Conservation (phyloP, 331 rosid species). For the Acacia pycnantha region DNA sequence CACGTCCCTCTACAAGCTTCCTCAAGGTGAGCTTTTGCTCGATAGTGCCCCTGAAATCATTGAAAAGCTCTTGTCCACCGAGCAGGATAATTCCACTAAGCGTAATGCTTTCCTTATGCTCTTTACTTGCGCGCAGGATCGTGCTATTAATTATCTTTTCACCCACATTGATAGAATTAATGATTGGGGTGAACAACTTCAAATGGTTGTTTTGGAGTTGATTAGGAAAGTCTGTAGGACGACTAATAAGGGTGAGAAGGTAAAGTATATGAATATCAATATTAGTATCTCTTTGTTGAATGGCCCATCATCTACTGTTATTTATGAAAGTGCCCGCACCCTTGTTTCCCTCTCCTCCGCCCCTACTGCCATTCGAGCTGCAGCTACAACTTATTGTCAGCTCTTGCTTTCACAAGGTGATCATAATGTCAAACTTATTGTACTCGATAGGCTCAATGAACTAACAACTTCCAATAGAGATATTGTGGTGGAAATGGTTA, state of each 20-base stretch:
- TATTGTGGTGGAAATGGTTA: constrained; percentile 83
- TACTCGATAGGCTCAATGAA: constrained; percentile 83
- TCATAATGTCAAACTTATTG: constrained; percentile 88
- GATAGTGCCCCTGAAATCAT: constrained; percentile 86
- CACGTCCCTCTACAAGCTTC: constrained; percentile 82
- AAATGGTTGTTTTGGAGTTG: constrained; percentile 88
- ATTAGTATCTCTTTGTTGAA: constrained; percentile 67
- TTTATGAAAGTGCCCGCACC: constrained; percentile 86
- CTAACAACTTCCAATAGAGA: constrained; percentile 73
- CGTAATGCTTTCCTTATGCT: constrained; percentile 94
- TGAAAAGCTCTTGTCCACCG: constrained; percentile 66
- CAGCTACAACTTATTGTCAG: constrained; percentile 80
- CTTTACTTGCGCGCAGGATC: constrained; percentile 81
- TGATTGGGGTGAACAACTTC: constrained; percentile 93
- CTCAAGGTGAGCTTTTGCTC: constrained; percentile 79
- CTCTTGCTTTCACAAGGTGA: constrained; percentile 87
- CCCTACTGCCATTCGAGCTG: constrained; percentile 89
- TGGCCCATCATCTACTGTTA: constrained; percentile 76
- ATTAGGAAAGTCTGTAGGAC: constrained; percentile 83
- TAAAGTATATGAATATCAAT: constrained; percentile 83
- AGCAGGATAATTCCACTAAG: constrained; percentile 85
- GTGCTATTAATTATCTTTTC: constrained; percentile 73
- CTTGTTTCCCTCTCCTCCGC: constrained; percentile 91
- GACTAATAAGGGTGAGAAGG: constrained; percentile 72
- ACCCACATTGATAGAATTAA: constrained; percentile 56